Conservation (phyloP, 2,329 filamentous ascomycete species). For the Fusarium graminum region DNA sequence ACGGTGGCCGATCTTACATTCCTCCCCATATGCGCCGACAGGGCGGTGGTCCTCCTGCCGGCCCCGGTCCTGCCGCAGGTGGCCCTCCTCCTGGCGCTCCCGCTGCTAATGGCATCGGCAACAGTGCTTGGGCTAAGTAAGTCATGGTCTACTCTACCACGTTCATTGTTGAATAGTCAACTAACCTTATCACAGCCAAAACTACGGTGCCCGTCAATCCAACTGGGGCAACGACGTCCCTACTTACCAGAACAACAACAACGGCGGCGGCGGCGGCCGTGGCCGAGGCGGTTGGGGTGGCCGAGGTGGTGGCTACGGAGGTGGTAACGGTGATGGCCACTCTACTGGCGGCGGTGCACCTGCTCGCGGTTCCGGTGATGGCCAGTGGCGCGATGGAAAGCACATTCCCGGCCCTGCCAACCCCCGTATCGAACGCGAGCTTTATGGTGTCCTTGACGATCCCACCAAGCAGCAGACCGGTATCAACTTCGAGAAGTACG, state of each 20-base stretch:
- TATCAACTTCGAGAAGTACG: constrained; percentile 99
- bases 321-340: constrained; percentile 70
- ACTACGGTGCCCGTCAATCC: constrained; percentile 53
- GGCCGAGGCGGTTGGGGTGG: constrained; percentile 53
- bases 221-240: constrained; percentile 53
- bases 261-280: constrained; percentile 47
- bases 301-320: constrained; percentile 54
- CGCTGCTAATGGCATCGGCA: constrained; percentile 65
- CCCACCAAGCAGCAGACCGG: constrained; percentile 95
- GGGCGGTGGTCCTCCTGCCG: constrained; percentile 49
- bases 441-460: constrained; percentile 92
- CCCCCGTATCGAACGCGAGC: constrained; percentile 90
- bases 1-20: constrained; percentile 77
- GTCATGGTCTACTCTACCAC: constrained; percentile 46
- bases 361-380: constrained; percentile 89
- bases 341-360: constrained; percentile 75
- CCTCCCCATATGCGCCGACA: constrained; percentile 80
- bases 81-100: constrained; percentile 34
- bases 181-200: constrained; percentile 48
- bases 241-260: constrained; percentile 47
- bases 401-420: constrained; percentile 92
- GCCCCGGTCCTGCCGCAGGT: constrained; percentile 2
- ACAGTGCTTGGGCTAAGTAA: constrained; percentile 75
- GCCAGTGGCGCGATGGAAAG: constrained; percentile 97
- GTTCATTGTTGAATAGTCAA: neutral